Evolutionary conservation across 352 stramenopile species (phyloP).

Genomic region (Globisporangium mamillatum): DNA sequence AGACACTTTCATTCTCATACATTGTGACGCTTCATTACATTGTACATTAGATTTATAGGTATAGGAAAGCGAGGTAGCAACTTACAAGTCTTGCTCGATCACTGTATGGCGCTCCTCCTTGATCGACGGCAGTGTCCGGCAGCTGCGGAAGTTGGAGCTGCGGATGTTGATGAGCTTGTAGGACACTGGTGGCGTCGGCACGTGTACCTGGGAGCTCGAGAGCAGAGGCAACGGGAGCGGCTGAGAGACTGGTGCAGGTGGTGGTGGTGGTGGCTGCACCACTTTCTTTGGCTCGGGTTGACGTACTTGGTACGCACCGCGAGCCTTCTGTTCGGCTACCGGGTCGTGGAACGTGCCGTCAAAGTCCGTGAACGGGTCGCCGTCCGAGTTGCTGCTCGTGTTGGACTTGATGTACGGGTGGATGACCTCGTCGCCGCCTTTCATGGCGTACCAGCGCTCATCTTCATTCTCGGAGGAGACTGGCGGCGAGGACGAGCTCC

Average conservation of each 20-base stretch:
- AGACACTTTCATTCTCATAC: not conserved
- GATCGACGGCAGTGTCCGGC: slow-evolving; percentile 34
- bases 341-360: slow-evolving; percentile 20
- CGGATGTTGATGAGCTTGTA: slow-evolving; percentile 58
- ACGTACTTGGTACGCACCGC: not conserved
- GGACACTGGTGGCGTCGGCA: slow-evolving; percentile 18
- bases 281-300: not conserved
- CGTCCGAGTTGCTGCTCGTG: slow-evolving; percentile 14
- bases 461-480: slow-evolving; percentile 12
- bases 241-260: not conserved
- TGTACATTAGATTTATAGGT: slow-evolving; percentile 4
- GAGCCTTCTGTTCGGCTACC: not conserved
- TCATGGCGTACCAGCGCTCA: slow-evolving; percentile 23
- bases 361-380: slow-evolving; percentile 19
- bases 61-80: not conserved
- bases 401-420: slow-evolving; percentile 15
- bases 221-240: not conserved
- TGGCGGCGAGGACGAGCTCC: slow-evolving; percentile 16
- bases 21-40: not conserved
- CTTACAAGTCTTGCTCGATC: slow-evolving; percentile 16
- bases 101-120: slow-evolving; percentile 25
- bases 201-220: not conserved
- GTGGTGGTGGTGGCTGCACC: not conserved
- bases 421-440: slow-evolving; percentile 7
- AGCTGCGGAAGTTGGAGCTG: slow-evolving; percentile 36